Evolutionary conservation across 495 filamentous ascomycete species (phyloP).

Genomic region (Trichoderma parareesei): DNA sequence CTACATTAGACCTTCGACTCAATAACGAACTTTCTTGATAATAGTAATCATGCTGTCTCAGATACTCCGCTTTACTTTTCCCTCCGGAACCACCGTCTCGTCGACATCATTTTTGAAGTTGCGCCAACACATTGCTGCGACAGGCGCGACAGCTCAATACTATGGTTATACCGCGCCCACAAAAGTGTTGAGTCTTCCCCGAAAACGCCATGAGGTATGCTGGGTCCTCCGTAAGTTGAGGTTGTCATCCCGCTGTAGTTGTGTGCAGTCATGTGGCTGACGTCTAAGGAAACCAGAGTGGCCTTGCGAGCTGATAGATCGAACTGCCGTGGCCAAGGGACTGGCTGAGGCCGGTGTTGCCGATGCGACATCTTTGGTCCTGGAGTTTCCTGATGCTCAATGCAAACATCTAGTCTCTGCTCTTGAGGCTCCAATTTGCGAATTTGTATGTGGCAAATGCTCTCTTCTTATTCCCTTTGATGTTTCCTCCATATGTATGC

Average conservation of each 20-base stretch:
- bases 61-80: not conserved
- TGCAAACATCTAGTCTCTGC: not conserved
- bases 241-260: not conserved
- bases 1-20: no score
- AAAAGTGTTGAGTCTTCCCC: not conserved
- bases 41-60: not conserved
- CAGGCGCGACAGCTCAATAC: not conserved
- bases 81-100: not conserved
- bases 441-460: not conserved
- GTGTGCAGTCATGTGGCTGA: not conserved
- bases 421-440: not conserved
- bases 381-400: not conserved
- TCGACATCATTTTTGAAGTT: not conserved
- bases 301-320: not conserved
- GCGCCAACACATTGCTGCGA: not conserved
- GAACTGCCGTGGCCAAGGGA: not conserved
- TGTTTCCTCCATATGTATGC: not conserved
- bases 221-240: not conserved
- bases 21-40: no score
- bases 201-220: not conserved
- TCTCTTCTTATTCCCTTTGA: not conserved
- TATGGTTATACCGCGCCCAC: slow-evolving; percentile 4
- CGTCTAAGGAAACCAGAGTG: not conserved
- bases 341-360: not conserved
- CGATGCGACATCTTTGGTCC: not conserved